Base-by-base conservation (phyloP, 345 rosid genomes). In the Mercurialis annua region DNA sequence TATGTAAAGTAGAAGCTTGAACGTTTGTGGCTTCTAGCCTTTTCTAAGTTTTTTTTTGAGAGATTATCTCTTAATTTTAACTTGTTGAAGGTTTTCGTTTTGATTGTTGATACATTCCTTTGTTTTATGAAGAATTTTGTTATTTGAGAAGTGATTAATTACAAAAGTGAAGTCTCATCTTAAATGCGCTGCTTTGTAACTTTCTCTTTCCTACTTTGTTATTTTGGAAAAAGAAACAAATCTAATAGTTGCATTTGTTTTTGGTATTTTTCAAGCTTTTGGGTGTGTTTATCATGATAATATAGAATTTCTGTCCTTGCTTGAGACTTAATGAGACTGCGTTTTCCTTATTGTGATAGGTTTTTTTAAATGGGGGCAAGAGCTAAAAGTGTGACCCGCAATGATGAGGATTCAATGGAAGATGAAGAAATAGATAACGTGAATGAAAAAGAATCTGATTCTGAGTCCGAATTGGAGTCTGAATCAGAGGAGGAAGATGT, bases 401-500 rank as follows among this genome's bases (percentile, higher is more conserved):
- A 44, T 16, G 82, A 73, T 24, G 85, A 75, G 58, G 84, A 80
- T 50, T 71, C 67, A 5, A 46, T 67, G 63, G 69, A 70, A 52
- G 85, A 83, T 62, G 85, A 78, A 33, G 83, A 77, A 76, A 44
- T 79, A 66, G 69, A 71, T 69, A 81, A 79, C 78, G 54, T 70
- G 24, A 61, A 69, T 48, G 85, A 77, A 67, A 73, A 50, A 17
- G 83, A 76, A 48, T 81, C 83, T 15, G 92, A 78, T 8, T 79
- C 88, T 0, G 96, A 85, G n/a, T 77, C 76, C 21, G 83, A 78
- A 47, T 79, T 81, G 12, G 92, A 79, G 10, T 78, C 88, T 0
- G 96, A 85, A 23, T 77, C 82, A 14, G 94, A 86, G 18, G 81
- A 70, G 43, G 89, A 78, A n/a, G 85, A 84, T 18, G 76, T 80